Conservation (phyloP, 164 flowering plant species). For the Berberis vulgaris region DNA sequence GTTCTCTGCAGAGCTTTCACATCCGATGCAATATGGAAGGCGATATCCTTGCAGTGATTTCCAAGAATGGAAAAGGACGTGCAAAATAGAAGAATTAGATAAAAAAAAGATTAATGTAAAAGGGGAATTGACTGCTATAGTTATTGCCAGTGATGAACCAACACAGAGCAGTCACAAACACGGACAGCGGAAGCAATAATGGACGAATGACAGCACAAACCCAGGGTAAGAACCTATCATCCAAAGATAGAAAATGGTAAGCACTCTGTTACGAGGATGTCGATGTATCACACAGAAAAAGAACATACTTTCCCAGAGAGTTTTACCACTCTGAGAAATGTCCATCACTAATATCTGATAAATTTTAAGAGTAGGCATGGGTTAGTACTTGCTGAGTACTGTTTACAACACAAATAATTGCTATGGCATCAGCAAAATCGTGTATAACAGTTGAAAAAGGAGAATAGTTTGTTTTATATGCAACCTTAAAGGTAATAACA, state of each 20-base stretch:
- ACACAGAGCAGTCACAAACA: slow-evolving; percentile 90
- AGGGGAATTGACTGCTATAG: slow-evolving; percentile 69
- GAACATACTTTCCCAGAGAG: too few relatives aligned
- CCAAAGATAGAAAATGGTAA: not conserved
- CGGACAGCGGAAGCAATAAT: slow-evolving; percentile 79
- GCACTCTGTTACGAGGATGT: too few relatives aligned
- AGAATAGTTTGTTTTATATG: too few relatives aligned
- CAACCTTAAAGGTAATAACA: too few relatives aligned
- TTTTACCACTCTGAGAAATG: too few relatives aligned
- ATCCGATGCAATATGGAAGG: slow-evolving; percentile 51
- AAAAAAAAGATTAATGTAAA: slow-evolving; percentile 52
- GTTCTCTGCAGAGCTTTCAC: slow-evolving; percentile 79
- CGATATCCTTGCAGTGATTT: slow-evolving; percentile 44
- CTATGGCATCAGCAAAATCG: not conserved
- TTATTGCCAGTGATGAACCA: slow-evolving; percentile 91
- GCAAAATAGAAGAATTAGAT: slow-evolving; percentile 66
- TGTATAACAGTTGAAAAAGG: not conserved
- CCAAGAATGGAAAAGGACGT: slow-evolving; percentile 68
- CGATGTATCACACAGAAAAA: too few relatives aligned
- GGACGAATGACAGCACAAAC: slow-evolving; percentile 68
- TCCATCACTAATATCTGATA: too few relatives aligned
- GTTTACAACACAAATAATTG: not conserved
- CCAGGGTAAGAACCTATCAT: slow-evolving; percentile 59
- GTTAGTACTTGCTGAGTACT: too few relatives aligned
- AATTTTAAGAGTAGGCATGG: too few relatives aligned